These are phyloP conservation scores for Barnettozyma salicaria DNA, from an alignment of 805 yeast species.

Conservation along the genomic window DNA sequence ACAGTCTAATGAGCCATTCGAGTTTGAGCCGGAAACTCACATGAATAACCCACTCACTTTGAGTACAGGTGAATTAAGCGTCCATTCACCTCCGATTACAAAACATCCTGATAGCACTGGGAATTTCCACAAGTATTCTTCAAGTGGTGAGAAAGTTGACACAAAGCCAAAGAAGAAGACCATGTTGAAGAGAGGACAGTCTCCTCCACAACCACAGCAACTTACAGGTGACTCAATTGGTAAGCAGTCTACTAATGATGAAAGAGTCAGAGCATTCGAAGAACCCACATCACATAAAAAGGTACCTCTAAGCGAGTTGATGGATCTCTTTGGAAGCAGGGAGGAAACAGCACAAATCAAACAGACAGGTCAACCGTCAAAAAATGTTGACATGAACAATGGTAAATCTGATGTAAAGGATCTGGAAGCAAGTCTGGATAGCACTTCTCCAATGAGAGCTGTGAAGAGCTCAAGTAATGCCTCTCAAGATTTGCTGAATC, in stretches of 20 bases:
- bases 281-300: not conserved
- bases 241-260: slow-evolving; percentile 15
- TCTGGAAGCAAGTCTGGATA: too few species aligned
- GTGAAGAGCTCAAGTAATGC: too few species aligned
- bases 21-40: slow-evolving; percentile 4
- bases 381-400: too few species aligned
- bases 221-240: slow-evolving; percentile 6
- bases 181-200: slow-evolving; percentile 34
- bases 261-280: not conserved
- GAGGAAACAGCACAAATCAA: too few species aligned
- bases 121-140: not conserved
- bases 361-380: too few species aligned
- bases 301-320: too few species aligned
- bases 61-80: not conserved
- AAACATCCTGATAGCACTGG: not conserved
- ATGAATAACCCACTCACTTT: not conserved
- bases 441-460: too few species aligned
- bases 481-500: too few species aligned
- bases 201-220: slow-evolving; percentile 20
- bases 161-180: slow-evolving; percentile 27
- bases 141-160: not conserved
- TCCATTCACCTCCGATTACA: slow-evolving; percentile 4
- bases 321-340: too few species aligned
- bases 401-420: too few species aligned
- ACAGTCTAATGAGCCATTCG: not conserved